Percentiles rank a stretch among this genome's conserved stretches.
Conservation (phyloP, 441 rosid species). For the Gossypium davidsonii region DNA sequence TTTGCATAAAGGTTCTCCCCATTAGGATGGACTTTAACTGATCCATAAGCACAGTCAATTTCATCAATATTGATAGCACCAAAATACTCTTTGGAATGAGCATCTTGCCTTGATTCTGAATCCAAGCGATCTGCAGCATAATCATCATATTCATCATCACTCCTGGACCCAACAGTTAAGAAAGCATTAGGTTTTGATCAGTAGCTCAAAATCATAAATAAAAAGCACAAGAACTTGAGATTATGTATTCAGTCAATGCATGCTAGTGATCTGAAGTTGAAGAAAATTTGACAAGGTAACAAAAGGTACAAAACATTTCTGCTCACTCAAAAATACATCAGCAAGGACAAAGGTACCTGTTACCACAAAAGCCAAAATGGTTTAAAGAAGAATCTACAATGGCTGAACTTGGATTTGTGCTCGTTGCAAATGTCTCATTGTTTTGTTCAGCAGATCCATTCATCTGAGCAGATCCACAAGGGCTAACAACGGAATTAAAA, state of each 20-base stretch:
- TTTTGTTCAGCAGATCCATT: conserved; percentile 33
- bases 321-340: neutral
- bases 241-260: neutral
- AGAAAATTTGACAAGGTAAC: conserved; percentile 3
- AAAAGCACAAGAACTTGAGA: conserved; percentile 4
- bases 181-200: conserved; percentile 10
- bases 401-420: conserved; percentile 24
- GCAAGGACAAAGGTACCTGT: conserved; percentile 33
- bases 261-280: neutral
- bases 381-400: conserved; percentile 30
- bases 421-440: conserved; percentile 27
- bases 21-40: conserved; percentile 33
- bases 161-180: conserved; percentile 35
- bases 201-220: neutral
- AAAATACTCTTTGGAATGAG: conserved; percentile 35
- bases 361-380: conserved; percentile 37
- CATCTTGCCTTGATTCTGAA: conserved; percentile 31
- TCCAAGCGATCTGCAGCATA: conserved; percentile 41
- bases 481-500: conserved; percentile 30
- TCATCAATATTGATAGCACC: conserved; percentile 34
- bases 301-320: neutral
- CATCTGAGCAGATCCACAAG: conserved; percentile 30
- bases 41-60: conserved; percentile 30
- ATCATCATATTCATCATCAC: conserved; percentile 59
- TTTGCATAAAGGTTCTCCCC: conserved; percentile 28